Evolutionary conservation across 1,139 yeast species (phyloP).

Genomic region (Diutina sp.): DNA sequence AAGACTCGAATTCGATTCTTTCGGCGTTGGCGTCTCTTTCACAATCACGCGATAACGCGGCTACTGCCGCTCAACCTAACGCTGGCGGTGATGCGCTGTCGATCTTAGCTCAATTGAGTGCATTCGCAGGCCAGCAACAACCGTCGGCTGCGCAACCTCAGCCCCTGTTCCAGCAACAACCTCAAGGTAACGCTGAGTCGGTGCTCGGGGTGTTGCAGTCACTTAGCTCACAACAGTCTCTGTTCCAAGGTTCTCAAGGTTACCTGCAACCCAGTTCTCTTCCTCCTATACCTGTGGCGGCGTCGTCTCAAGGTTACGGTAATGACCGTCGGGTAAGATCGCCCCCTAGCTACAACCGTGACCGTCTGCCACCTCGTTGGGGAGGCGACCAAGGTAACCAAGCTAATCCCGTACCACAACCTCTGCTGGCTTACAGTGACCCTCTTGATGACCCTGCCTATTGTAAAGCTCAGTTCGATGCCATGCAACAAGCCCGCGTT

Average conservation of each 20-base stretch:
- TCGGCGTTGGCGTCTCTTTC: constrained; percentile 54
- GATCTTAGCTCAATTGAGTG: constrained; percentile 32
- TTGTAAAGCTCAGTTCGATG: not conserved
- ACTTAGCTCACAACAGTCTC: constrained; percentile 1
- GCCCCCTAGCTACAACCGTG: constrained; percentile 1
- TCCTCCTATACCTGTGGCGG: not conserved
- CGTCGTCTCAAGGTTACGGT: not conserved
- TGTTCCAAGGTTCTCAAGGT: not conserved
- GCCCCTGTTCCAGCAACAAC: not conserved
- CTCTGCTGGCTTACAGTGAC: not conserved
- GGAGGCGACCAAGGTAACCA: not conserved
- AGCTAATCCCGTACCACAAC: not conserved
- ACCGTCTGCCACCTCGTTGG: not conserved
- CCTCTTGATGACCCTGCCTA: not conserved
- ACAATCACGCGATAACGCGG: constrained; percentile 13
- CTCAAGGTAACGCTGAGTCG: not conserved
- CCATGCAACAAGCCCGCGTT: not conserved
- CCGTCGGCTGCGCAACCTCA: not conserved
- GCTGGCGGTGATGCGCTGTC: constrained; percentile 7
- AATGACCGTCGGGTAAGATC: not conserved
- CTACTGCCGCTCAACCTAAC: constrained; percentile 8
- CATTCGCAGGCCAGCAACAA: constrained; percentile 17
- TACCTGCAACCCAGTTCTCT: not conserved
- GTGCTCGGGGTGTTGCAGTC: not conserved
- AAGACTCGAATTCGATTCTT: constrained; percentile 45